Evolutionary conservation across 2,329 filamentous ascomycete species (phyloP).

Genomic region (Calonectria fujianensis): DNA sequence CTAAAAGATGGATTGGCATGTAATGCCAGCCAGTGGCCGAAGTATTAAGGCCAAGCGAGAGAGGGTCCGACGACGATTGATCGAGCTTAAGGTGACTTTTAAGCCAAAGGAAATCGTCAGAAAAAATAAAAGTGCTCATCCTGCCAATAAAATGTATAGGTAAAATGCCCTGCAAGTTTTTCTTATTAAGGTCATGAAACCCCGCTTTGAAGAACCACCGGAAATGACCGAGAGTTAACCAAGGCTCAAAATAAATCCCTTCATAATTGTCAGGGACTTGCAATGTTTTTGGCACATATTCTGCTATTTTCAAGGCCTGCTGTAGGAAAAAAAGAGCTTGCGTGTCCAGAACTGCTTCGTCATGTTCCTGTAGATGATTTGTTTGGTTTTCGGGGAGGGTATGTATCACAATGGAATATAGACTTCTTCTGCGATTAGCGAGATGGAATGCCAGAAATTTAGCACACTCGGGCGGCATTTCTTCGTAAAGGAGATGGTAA

Average conservation of each 20-base stretch:
- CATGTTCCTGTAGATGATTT: neutral
- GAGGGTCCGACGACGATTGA: neutral
- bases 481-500: rapidly evolving
- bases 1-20: neutral
- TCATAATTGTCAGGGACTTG: neutral
- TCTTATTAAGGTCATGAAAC: neutral
- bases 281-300: neutral
- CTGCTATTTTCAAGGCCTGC: neutral
- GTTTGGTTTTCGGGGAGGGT: neutral
- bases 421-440: neutral
- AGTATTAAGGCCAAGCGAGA: constrained; percentile 9
- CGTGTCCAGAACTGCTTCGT: neutral
- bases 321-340: neutral
- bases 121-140: no score
- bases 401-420: neutral
- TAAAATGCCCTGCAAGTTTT: neutral
- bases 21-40: constrained; percentile 23
- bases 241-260: neutral
- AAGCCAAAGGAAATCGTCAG: neutral
- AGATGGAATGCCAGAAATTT: neutral
- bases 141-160: neutral
- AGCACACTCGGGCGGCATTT: neutral
- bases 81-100: neutral
- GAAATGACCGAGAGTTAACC: neutral
- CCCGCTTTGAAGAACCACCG: constrained; percentile 6